These are phyloP conservation scores for Pezicula rhizophila DNA, from an alignment of 2,329 filamentous ascomycete genomes.

Conservation along the genomic window DNA sequence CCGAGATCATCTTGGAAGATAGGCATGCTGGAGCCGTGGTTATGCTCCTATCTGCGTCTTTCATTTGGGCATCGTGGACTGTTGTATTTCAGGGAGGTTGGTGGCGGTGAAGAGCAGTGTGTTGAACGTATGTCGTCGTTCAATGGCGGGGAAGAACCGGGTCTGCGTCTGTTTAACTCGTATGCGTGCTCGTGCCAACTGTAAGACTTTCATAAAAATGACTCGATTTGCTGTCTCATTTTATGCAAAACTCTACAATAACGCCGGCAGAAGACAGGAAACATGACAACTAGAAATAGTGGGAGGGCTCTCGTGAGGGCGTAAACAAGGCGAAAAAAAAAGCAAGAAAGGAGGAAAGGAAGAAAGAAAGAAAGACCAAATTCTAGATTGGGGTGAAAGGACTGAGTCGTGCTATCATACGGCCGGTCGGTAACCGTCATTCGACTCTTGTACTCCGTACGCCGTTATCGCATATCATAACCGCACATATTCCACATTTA, in stretches of 20 bases:
- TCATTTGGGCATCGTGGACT: slow-evolving; percentile 17
- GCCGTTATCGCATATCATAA: too few species aligned
- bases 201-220: slow-evolving; percentile 11
- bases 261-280: too few species aligned
- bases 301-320: too few species aligned
- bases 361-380: not conserved
- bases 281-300: too few species aligned
- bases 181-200: slow-evolving; percentile 3
- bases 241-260: slow-evolving; percentile 3
- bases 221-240: slow-evolving; percentile 5
- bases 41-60: slow-evolving; percentile 7
- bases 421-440: too few species aligned
- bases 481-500: too few species aligned
- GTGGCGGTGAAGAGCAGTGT: slow-evolving; percentile 7
- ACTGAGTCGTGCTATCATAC: not conserved
- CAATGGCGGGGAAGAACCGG: too few species aligned
- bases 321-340: too few species aligned
- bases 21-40: slow-evolving; percentile 40
- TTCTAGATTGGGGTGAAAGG: not conserved
- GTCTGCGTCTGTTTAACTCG: slow-evolving; percentile 1
- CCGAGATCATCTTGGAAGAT: slow-evolving; percentile 50
- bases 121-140: slow-evolving; percentile 7
- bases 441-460: too few species aligned
- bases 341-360: not conserved
- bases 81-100: not conserved